Percentiles rank a stretch among this genome's conserved stretches.
phyloP scores from a whole-genome alignment of 495 filamentous ascomycete species.

The Xylaria nigripes region DNA sequence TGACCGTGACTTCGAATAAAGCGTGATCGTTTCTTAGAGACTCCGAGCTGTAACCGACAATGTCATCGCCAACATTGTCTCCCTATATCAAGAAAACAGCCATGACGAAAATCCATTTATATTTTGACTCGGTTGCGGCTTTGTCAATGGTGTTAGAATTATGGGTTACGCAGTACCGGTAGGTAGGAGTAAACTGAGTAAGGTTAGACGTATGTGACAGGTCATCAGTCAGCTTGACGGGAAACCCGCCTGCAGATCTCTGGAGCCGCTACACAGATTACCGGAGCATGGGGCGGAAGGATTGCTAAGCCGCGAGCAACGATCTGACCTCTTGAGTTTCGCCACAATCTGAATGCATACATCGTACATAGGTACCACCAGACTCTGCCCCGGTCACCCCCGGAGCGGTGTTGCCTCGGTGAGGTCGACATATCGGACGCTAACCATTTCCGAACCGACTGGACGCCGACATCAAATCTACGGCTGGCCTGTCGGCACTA shows the following conservation, averaged over 20 bases:
- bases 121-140: background rate
- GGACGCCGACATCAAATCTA: background rate
- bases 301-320: slow-evolving; percentile 1
- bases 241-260: background rate
- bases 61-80: background rate
- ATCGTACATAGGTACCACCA: background rate
- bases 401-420: background rate
- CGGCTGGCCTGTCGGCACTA: background rate
- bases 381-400: background rate
- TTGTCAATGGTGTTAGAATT: background rate
- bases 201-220: background rate
- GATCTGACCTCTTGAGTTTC: background rate
- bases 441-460: background rate
- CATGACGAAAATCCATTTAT: background rate
- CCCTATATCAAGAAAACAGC: background rate
- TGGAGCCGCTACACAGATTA: slow-evolving; percentile 2
- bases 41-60: background rate
- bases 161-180: background rate
- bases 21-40: background rate
- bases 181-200: background rate
- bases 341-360: background rate
- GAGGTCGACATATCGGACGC: background rate
- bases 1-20: background rate
- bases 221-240: slow-evolving; percentile 1
- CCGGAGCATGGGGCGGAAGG: slow-evolving; percentile 1